Base-by-base conservation (phyloP, 2,329 filamentous ascomycete species). In the Colletotrichum musicola region DNA sequence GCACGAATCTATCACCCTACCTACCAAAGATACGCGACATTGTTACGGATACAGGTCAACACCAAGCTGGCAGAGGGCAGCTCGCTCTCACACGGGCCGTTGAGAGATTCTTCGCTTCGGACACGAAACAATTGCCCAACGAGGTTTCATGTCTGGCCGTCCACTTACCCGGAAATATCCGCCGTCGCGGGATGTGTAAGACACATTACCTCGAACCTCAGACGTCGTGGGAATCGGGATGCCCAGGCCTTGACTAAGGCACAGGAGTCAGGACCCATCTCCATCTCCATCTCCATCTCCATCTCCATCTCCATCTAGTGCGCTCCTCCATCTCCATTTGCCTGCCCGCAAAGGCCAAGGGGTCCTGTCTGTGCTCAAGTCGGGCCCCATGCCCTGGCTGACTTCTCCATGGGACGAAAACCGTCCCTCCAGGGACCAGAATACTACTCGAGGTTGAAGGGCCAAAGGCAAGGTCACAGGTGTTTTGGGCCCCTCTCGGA, bases 51-150 rank as follows among this genome's bases (percentile, higher is more conserved):
- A 9, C 30, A 35, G 30, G 6, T 35, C 30, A 35, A 35, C 30
- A 35, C 30, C 30, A 35, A 35, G 6, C 30, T 35, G 30, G 30
- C 30, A 10, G 4, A n/a, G 14, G 13, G n/a, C 44, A 22, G 16
- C 44, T n/a, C 3, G 12, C 51, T 47, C 14, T 10, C 46, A 13
- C 13, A 16, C 9, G 42, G 35, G 40, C 9, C 25, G 46, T 12
- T 51, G 22, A 47, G 54, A 59, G 12, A 25, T 20, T 20, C 22
- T 9, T 16, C 35, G 18, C 30, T 9, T 35, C 30, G 22, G 22
- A 40, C 22, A 40, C 60, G 54, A 58, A 64, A 64, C 60, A 59
- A 49, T 16, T 64, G 30, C 61, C 64, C 30, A 68, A 58, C 64
- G 25, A 57, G 47, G 61, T 68, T 54, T 54, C 53, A 49, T 59